These are phyloP conservation scores for Colletotrichum sp. DNA, from an alignment of 2,329 filamentous ascomycete genomes.

Conservation along the genomic window DNA sequence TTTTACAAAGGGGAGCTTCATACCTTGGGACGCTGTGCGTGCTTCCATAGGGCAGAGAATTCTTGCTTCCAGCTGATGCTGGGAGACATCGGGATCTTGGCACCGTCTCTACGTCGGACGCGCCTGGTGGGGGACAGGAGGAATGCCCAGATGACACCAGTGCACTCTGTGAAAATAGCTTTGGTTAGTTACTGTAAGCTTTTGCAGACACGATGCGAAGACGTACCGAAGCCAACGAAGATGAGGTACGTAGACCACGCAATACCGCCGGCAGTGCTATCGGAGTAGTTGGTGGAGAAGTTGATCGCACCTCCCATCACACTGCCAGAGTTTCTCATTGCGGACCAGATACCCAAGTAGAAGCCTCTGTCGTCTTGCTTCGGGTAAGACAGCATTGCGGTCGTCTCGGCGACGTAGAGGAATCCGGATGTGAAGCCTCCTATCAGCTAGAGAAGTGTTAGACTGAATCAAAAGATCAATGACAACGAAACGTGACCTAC, in stretches of 20 bases:
- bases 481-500: not conserved
- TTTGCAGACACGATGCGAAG: accelerated
- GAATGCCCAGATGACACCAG: slow-evolving; percentile 29
- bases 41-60: slow-evolving; percentile 26
- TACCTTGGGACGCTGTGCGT: slow-evolving; percentile 24
- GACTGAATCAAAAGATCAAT: not conserved
- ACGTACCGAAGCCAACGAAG: slow-evolving; percentile 29
- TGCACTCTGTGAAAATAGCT: slow-evolving; percentile 21
- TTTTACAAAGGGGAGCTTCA: not conserved
- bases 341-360: slow-evolving; percentile 27
- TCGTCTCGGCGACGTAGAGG: slow-evolving; percentile 31
- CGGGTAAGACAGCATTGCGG: slow-evolving; percentile 29
- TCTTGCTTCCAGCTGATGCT: slow-evolving; percentile 27
- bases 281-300: slow-evolving; percentile 45
- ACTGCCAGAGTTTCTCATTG: slow-evolving; percentile 26
- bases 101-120: slow-evolving; percentile 31
- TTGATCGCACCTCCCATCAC: slow-evolving; percentile 53
- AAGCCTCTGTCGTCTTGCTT: slow-evolving; percentile 21
- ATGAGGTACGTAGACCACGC: slow-evolving; percentile 32
- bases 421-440: slow-evolving; percentile 24
- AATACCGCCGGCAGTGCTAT: slow-evolving; percentile 27
- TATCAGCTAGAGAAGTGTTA: not conserved
- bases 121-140: slow-evolving; percentile 31
- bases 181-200: not conserved
- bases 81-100: slow-evolving; percentile 24